Conservation (phyloP, 768 basidiomycete genomes). For the Guyanaporus albipodus region DNA sequence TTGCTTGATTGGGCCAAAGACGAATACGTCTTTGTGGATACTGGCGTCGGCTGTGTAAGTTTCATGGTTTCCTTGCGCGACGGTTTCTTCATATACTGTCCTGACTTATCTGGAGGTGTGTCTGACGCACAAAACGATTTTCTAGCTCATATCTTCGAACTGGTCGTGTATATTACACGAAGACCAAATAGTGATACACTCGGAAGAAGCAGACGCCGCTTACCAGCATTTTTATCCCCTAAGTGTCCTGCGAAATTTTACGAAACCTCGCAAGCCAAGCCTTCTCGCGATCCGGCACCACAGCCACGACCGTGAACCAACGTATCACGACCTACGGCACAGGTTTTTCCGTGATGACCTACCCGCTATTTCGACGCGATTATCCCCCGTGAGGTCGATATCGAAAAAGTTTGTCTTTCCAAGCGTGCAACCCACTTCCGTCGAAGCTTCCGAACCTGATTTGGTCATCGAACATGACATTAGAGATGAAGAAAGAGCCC, state of each 20-base stretch:
- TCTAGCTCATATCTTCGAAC: constrained; percentile 61
- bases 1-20: constrained; percentile 62
- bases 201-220: constrained; percentile 62
- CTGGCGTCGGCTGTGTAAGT: constrained; percentile 67
- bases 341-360: constrained; percentile 26
- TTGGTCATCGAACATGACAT: background rate
- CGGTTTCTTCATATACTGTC: constrained; percentile 7
- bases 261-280: constrained; percentile 23
- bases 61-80: background rate
- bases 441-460: background rate
- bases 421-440: constrained; percentile 3
- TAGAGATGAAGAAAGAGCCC: constrained; percentile 1
- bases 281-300: constrained; percentile 11
- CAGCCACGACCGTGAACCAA: constrained; percentile 2
- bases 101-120: background rate
- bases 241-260: constrained; percentile 30
- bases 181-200: constrained; percentile 67
- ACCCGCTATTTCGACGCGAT: constrained; percentile 40
- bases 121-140: constrained; percentile 2
- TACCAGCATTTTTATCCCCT: constrained; percentile 69
- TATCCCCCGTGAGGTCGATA: constrained; percentile 44
- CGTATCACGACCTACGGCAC: constrained; percentile 1
- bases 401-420: constrained; percentile 55
- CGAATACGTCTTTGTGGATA: constrained; percentile 71
- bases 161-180: constrained; percentile 75